Evolutionary conservation across 257 asterid genomes (phyloP), one percentile per base, ranked within the genome.

Genomic region (Leptodermis oblonga): DNA sequence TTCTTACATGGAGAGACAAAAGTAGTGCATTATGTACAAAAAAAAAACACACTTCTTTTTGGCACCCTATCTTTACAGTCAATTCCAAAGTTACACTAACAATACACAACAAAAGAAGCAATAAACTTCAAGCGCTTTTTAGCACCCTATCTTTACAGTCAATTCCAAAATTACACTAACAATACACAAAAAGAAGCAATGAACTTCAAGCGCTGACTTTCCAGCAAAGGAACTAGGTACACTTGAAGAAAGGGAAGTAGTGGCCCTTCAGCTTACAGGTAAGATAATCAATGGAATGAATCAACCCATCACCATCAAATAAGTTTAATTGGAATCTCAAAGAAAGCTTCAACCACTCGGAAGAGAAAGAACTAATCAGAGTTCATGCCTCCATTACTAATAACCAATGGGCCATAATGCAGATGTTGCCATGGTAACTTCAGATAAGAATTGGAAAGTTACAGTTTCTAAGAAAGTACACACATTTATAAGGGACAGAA

Each of bases 221-320:
- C 37, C 4, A 31, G 65, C 42, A 60, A 60, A n/a, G 45, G 9
- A 60, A 18, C 45, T 34, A 14, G 10, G 1, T 15, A 14, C 37
- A 17, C 33, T 2, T 15, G n/a, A 60, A 60, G 28, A 37, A 7
- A 26, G 7, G 1, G 13, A 56, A 11, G 41, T 28, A 30, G 17
- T 7, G 63, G 37, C 43, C 56, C 69, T 45, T 63, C 56, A 65
- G 25, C 54, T 28, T 46, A 43, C 39, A 28, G 30, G 22, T 58
- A 23, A 65, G 31, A 26, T 53, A 11, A 65, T 1, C 37, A 45
- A 51, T 43, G 62, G 33, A 48, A 67, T 43, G 22, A 5, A 66
- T 26, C 42, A 26, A 45, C 18, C 25, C 0, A 65, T 28, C 15
- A 26, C 36, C 42, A 28, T 23, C 2, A 17, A 3, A 25, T 7